Base-by-base conservation (phyloP, 805 yeast species). In the Starmerella potacharoeniae region DNA sequence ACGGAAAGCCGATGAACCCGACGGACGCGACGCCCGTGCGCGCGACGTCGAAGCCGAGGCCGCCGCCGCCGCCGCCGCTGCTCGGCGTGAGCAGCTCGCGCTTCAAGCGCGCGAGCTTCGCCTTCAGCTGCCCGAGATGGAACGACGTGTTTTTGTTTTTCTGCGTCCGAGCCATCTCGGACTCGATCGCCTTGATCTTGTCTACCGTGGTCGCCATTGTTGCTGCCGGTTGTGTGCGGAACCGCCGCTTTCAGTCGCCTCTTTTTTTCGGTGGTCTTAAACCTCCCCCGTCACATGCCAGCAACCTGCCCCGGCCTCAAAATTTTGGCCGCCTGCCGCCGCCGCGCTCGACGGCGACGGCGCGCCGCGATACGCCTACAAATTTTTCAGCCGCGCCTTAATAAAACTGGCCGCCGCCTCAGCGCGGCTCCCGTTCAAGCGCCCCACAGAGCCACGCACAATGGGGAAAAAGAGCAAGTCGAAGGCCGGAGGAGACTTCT, bases 1-100 rank as follows among this genome's bases (percentile, higher is more conserved):
- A 90, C 1, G 99, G 99, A 68, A 93, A 93, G 3, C 99, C 99
- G 45, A 93, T 96, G 68, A 90, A 93, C 9, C 98, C 99, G 52
- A 93, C 95, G 8, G 95, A 81, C 4, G 96, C 97, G 13, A 87
- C 96, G 72, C 99, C 99, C 0, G 97, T 91, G 70, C 96, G 81
- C n/a, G 96, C 95, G 46, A 93, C 97, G 73, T 93, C 99, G 71
- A 93, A 93, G 7, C 98, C 98, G 28, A 79, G 81, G 60, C 97
- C 97, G 22, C 80, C 86, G 55, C 93, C 95, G 56, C 96, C 96
- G 37, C 96, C 96, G 17, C 86, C 80, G 13, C 81, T 69, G 0
- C 83, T 73, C 51, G 84, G 84, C 2, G 86, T 80, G 59, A 93
- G 75, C 53, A 93, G 76, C 68, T 93, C 99, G 68, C 97, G 81